A percentile compares a stretch with the other conserved stretches of the same genome.
Conservation (phyloP, 768 basidiomycete species). For the Lactarius trivialis region DNA sequence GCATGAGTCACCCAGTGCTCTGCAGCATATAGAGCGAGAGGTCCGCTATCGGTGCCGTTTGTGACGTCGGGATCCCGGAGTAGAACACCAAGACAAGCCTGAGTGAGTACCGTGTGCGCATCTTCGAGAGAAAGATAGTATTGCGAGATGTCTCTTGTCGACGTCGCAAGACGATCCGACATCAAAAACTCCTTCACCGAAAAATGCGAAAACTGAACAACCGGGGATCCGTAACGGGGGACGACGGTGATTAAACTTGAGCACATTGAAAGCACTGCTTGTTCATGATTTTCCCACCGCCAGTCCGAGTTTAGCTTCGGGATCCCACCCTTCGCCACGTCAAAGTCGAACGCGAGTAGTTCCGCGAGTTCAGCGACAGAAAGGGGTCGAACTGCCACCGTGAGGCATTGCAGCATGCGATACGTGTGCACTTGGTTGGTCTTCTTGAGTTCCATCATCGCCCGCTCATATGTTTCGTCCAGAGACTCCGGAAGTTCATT, state of each 20-base stretch:
- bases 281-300: not conserved
- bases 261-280: not conserved
- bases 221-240: not conserved
- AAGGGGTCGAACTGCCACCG: not conserved
- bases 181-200: not conserved
- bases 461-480: not conserved
- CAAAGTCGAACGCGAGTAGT: not conserved
- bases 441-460: not conserved
- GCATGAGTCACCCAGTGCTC: not conserved
- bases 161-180: not conserved
- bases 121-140: not conserved
- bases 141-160: not conserved
- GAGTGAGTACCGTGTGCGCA: not conserved
- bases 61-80: not conserved
- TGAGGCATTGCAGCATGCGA: not conserved
- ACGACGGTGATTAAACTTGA: not conserved
- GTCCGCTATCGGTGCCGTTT: not conserved
- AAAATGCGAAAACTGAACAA: not conserved
- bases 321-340: not conserved
- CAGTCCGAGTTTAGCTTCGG: not conserved
- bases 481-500: not conserved
- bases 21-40: not conserved
- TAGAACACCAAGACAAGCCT: not conserved
- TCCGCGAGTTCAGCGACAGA: not conserved
- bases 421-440: not conserved